Evolutionary conservation across 1,284 basidiomycete genomes (phyloP), one percentile per base, ranked within the genome.

Genomic region (Ustilago hordei): DNA sequence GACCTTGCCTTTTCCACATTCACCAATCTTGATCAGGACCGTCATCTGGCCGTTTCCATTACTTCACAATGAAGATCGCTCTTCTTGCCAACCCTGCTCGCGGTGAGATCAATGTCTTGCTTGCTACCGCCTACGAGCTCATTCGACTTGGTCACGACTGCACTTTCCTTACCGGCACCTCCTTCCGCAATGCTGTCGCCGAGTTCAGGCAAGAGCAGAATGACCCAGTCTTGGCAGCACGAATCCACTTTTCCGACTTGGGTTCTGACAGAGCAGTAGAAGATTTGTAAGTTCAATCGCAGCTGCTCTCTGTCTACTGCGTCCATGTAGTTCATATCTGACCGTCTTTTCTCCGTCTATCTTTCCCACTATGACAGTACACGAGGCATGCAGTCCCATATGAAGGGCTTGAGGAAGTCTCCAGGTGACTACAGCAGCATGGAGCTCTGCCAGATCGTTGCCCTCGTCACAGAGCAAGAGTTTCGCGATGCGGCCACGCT

Each of bases 101-200:
- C 13, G 75, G 75, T n/a, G 75, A 77, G 55, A 66, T 73, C 61
- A 77, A 77, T 53, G 71, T 74, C n/a, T 70, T 75, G 7, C 59
- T 77, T 8, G 75, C 75, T 28, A 74, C 75, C 2, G 58, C 65
- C 12, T 60, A 69, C 47, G 75, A 72, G 54, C 67, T 77, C 8
- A 61, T 75, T 36, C 55, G 61, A 6, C 59, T 65, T 1, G 67
- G 64, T 34, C 73, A 75, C 59, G 59, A 65, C 34, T 60, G 66
- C 38, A 60, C 53, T 41, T 67, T 75, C 56, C 55, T 75, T 32
- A 69, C 73, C 28, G 73, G 73, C 41, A 62, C 63, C 0, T 69
- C 67, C 13, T 75, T 75, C 38, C 60, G 56, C 60, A 55, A 54
- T n/a, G 59, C 60, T 17, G 60, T 75, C n/a, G 60, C 19, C 12